Evolutionary conservation across 495 filamentous ascomycete genomes (phyloP), one percentile per base, ranked within the genome.

Genomic region (Penicillium canariense): DNA sequence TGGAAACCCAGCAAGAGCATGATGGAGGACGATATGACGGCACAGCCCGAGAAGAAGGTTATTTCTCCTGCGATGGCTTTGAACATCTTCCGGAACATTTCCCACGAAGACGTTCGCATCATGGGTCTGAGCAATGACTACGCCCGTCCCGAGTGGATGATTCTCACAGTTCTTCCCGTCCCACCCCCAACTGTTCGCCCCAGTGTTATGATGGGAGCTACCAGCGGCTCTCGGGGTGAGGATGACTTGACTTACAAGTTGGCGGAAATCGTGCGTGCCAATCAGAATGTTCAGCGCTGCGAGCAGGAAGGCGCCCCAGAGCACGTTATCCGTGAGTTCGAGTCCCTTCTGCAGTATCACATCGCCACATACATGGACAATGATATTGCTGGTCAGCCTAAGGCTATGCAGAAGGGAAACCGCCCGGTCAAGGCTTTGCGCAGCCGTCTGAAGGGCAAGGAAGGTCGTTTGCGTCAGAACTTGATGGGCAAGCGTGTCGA

Each of bases 301-400:
- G 86, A 94, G 53, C 81, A 86, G 39, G 90, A 96, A 68, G 92
- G 93, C 35, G 89, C 93, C 4, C 91, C 94, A 0, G 84, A 86
- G 47, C 95, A 97, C 73, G 86, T 97, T 34, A 81, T 88, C 27
- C 83, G 81, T 26, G 94, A 99, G 59, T 97, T 96, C 50, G 89
- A 96, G 69, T 82, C 84, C 50, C 75, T 99, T 7, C 74, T 99
- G n/a, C 94, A 99, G 61, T 99, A 94, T 68, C 94, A 99, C 63
- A 92, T 97, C 39, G 94, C 94, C 8, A 99, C 94, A 6, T 93
- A 96, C 73, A 99, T 99, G 94, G 94, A 97, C 66, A 99, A 99
- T 62, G 91, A 97, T 65, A 96, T 96, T 69, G 94, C 95, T 50
- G 93, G 93, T 42, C 88, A 94, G 56, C 94, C 94, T 0, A 93